Conservation (phyloP, 2,329 filamentous ascomycete species). For the Pestalotiopsis sp. region DNA sequence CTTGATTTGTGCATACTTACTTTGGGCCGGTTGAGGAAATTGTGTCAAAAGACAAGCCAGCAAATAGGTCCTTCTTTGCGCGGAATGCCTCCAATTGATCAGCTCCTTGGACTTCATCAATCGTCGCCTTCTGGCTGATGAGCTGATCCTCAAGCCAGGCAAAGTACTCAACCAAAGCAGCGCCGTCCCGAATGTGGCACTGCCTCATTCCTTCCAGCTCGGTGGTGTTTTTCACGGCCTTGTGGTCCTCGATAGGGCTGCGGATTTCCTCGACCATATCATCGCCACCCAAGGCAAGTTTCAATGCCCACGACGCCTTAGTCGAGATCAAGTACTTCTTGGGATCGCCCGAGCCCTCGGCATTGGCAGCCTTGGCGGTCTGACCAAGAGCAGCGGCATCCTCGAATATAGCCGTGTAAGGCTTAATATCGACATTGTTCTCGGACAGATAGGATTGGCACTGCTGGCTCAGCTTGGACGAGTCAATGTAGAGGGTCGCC, state of each 20-base stretch:
- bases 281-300: conserved; percentile 81
- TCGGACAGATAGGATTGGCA: conserved; percentile 69
- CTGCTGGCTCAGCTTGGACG: conserved; percentile 70
- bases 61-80: conserved; percentile 70
- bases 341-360: conserved; percentile 29
- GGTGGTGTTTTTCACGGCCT: conserved; percentile 89
- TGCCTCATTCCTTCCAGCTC: conserved; percentile 91
- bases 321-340: conserved; percentile 84
- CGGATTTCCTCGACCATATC: conserved; percentile 81
- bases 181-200: conserved; percentile 91
- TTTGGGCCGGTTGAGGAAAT: conserved; percentile 90
- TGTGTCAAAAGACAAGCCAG: conserved; percentile 89
- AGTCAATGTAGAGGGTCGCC: conserved; percentile 82
- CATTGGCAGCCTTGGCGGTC: conserved; percentile 32
- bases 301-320: conserved; percentile 90
- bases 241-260: conserved; percentile 86
- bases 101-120: conserved; percentile 90
- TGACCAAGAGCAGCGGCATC: conserved; percentile 69
- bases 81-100: conserved; percentile 84
- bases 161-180: conserved; percentile 88
- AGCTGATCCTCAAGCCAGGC: conserved; percentile 95
- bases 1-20: neutral
- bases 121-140: conserved; percentile 64
- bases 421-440: conserved; percentile 71
- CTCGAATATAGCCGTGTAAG: conserved; percentile 79